Evolutionary conservation across 208 protist species (phyloP).

Genomic region (Trichomonas gallinae): DNA sequence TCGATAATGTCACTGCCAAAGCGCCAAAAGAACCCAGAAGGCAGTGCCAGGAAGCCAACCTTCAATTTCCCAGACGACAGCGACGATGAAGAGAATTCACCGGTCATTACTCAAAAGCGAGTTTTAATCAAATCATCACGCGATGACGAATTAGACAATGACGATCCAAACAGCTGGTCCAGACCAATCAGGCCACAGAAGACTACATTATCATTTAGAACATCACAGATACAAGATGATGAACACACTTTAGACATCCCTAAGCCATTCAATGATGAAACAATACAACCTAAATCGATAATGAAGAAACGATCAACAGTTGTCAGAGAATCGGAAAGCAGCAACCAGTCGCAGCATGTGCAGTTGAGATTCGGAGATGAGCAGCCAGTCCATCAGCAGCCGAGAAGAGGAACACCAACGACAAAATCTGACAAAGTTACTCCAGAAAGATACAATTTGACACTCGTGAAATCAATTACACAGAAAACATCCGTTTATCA

Average conservation of each 20-base stretch:
- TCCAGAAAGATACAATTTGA: neutral
- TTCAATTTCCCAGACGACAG: neutral
- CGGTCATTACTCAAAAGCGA: neutral
- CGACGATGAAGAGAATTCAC: neutral
- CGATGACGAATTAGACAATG: neutral
- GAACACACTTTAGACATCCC: neutral
- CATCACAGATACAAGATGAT: neutral
- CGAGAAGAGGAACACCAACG: neutral
- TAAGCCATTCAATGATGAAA: neutral
- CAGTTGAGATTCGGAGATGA: neutral
- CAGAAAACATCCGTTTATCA: neutral
- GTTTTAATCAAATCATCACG: neutral
- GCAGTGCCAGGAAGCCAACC: neutral
- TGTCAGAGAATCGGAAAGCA: too few species aligned
- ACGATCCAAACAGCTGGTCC: neutral
- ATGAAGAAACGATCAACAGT: neutral
- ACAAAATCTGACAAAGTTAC: neutral
- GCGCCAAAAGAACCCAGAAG: neutral
- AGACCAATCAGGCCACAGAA: neutral
- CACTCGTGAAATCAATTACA: neutral
- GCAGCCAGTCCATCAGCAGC: neutral
- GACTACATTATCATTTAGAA: neutral
- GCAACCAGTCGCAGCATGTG: neutral
- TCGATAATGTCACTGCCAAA: neutral
- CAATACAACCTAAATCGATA: neutral